Conservation (phyloP, 345 rosid genomes). For the Atalantia buxifolia region DNA sequence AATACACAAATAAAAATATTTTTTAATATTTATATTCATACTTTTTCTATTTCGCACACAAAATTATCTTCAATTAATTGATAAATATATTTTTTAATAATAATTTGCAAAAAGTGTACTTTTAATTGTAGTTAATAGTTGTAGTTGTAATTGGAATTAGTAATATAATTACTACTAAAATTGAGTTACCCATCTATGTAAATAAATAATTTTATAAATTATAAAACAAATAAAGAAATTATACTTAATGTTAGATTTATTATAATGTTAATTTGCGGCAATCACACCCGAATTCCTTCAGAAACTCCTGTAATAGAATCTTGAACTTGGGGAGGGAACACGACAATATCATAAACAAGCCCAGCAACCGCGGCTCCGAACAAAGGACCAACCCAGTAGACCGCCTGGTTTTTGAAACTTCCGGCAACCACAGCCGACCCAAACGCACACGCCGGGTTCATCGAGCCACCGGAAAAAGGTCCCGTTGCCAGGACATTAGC, state of each 20-base stretch:
- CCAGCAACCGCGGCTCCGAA: conserved; percentile 73
- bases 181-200: too few relatives aligned
- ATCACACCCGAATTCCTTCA: conserved; percentile 20
- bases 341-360: conserved; percentile 62
- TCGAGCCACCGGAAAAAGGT: conserved; percentile 87
- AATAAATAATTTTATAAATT: too few relatives aligned
- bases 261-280: too few relatives aligned
- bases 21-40: too few relatives aligned
- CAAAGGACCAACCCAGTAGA: conserved; percentile 91
- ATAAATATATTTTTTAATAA: too few relatives aligned
- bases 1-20: too few relatives aligned
- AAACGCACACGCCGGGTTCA: conserved; percentile 89
- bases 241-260: neutral
- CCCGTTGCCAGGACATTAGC: conserved; percentile 70
- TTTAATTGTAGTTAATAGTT: too few relatives aligned
- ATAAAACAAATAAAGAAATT: neutral
- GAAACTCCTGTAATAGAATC: conserved; percentile 33
- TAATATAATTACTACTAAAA: too few relatives aligned
- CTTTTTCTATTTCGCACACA: too few relatives aligned
- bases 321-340: conserved; percentile 32
- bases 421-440: conserved; percentile 70
- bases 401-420: conserved; percentile 82
- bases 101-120: too few relatives aligned
- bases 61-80: too few relatives aligned
- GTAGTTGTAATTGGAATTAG: too few relatives aligned